A percentile compares a stretch with the other conserved stretches of the same genome.
phyloP scores from a whole-genome alignment of 352 stramenopile species.

The Phytophthora sansomeana region DNA sequence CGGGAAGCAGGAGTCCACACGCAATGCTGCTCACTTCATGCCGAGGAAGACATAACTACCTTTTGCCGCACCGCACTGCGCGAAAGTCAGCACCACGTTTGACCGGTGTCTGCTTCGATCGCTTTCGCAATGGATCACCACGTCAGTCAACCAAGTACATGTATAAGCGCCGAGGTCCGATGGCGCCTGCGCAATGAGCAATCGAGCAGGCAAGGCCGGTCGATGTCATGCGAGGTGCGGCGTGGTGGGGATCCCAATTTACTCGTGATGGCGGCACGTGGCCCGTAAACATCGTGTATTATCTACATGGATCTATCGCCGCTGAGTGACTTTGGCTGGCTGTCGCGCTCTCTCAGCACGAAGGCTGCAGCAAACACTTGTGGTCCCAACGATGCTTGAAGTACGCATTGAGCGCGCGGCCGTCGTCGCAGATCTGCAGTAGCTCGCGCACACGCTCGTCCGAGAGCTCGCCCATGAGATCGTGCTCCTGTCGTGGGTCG shows the following conservation, averaged over 20 bases:
- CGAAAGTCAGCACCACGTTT: neutral
- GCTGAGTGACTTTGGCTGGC: neutral
- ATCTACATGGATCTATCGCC: neutral
- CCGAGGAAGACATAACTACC: neutral
- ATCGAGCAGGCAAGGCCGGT: neutral
- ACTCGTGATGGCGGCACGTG: neutral
- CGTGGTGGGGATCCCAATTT: neutral
- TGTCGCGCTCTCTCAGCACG: constrained; percentile 17
- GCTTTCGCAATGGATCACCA: neutral
- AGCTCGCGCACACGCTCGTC: constrained; percentile 37
- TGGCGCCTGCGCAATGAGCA: neutral
- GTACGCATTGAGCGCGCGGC: constrained; percentile 53
- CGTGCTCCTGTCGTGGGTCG: constrained; percentile 51
- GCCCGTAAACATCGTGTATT: neutral
- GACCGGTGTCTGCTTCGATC: neutral
- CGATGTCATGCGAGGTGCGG: neutral
- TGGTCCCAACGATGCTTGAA: constrained; percentile 59
- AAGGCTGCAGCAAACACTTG: constrained; percentile 47
- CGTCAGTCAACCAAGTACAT: no score
- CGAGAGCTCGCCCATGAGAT: constrained; percentile 54
- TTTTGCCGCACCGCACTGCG: neutral
- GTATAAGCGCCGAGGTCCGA: neutral
- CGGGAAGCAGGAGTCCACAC: no score
- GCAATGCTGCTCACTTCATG: no score
- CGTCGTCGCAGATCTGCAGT: constrained; percentile 48